Conservation (phyloP, 352 stramenopile species). For the Elongisporangium undulatum region DNA sequence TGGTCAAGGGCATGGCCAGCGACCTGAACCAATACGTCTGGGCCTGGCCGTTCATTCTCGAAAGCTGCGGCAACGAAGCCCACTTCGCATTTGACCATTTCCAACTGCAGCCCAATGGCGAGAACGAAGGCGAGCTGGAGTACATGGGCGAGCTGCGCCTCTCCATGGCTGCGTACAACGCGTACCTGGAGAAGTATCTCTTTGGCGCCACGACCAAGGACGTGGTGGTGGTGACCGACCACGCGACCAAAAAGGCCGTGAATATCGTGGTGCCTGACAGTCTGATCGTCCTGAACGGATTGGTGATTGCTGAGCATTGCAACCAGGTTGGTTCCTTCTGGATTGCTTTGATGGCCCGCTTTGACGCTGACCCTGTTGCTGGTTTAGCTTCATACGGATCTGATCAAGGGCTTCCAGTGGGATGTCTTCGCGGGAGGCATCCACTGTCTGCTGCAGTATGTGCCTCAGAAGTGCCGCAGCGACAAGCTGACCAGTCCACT, state of each 20-base stretch:
- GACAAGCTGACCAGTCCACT: slow-evolving; percentile 61
- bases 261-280: slow-evolving; percentile 65
- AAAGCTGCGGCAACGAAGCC: slow-evolving; percentile 65
- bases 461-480: slow-evolving; percentile 56
- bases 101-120: slow-evolving; percentile 47
- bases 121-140: slow-evolving; percentile 52
- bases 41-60: slow-evolving; percentile 76
- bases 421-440: slow-evolving; percentile 79
- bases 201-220: slow-evolving; percentile 49
- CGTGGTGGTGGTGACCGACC: slow-evolving; percentile 60
- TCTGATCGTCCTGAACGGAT: slow-evolving; percentile 68
- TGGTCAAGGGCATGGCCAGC: slow-evolving; percentile 78
- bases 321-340: slow-evolving; percentile 29
- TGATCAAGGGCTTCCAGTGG: slow-evolving; percentile 84
- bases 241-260: slow-evolving; percentile 62
- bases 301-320: slow-evolving; percentile 67
- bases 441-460: slow-evolving; percentile 79
- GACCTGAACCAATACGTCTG: slow-evolving; percentile 81
- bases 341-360: not conserved
- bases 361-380: slow-evolving; percentile 5
- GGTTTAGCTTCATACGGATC: slow-evolving; percentile 59
- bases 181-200: slow-evolving; percentile 75
- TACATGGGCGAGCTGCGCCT: slow-evolving; percentile 65
- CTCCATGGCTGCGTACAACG: slow-evolving; percentile 71
- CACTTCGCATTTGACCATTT: slow-evolving; percentile 80